Percentiles rank a stretch among this genome's conserved stretches.
These are phyloP conservation scores for Xerocomus brunneocitrinus DNA, from an alignment of 768 basidiomycete genomes.

Conservation along the genomic window DNA sequence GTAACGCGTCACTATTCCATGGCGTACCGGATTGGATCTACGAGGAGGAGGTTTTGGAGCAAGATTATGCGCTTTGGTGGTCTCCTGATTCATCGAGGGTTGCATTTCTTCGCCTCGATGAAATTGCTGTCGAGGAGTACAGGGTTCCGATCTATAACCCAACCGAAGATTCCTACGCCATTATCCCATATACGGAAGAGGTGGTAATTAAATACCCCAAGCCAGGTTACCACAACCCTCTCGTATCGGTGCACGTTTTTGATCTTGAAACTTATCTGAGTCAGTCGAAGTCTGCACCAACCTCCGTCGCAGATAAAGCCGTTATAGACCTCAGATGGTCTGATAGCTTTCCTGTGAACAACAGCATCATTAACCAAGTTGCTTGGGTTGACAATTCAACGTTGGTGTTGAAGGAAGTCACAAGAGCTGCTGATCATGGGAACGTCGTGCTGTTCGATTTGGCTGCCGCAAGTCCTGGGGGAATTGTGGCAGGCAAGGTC, in stretches of 20 bases:
- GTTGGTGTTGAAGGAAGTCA: slow-evolving; percentile 82
- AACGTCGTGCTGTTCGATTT: slow-evolving; percentile 75
- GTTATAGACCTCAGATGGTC: slow-evolving; percentile 66
- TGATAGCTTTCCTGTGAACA: slow-evolving; percentile 46
- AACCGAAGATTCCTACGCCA: slow-evolving; percentile 57
- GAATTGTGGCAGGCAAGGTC: slow-evolving; percentile 43
- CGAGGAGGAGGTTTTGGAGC: slow-evolving; percentile 83
- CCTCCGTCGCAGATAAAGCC: slow-evolving; percentile 35
- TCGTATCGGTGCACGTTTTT: slow-evolving; percentile 80
- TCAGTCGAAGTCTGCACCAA: slow-evolving; percentile 24
- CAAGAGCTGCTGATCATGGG: slow-evolving; percentile 76
- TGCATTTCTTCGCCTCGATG: slow-evolving; percentile 86
- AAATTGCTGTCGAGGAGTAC: slow-evolving; percentile 82
- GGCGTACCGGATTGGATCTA: slow-evolving; percentile 98
- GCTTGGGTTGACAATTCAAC: slow-evolving; percentile 78
- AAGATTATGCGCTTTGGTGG: slow-evolving; percentile 85
- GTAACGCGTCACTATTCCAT: slow-evolving; percentile 82
- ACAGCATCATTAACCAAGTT: slow-evolving; percentile 78
- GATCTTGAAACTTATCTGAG: slow-evolving; percentile 57
- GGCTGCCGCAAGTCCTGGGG: slow-evolving; percentile 21
- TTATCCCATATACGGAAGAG: slow-evolving; percentile 71
- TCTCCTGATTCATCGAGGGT: slow-evolving; percentile 58
- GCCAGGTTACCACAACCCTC: slow-evolving; percentile 85
- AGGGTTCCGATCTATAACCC: slow-evolving; percentile 92
- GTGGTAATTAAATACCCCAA: slow-evolving; percentile 79